These are phyloP conservation scores for Puccinellia tenuiflora DNA, from an alignment of 176 grass and related monocot species.

Conservation along the genomic window DNA sequence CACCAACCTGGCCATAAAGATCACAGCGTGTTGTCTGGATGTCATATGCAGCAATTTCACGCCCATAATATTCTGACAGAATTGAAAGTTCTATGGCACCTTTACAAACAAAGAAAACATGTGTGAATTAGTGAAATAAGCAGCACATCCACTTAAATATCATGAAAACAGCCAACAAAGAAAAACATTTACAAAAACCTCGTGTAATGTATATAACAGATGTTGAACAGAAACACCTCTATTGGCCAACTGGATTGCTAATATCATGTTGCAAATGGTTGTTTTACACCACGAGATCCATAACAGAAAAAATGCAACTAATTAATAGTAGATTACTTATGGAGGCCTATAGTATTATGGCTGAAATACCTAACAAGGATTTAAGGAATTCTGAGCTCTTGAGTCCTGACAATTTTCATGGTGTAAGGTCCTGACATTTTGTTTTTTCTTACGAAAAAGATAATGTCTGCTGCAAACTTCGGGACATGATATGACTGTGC, in stretches of 20 bases:
- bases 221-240: neutral
- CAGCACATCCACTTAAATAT: neutral
- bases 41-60: conserved; percentile 96
- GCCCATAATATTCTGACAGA: conserved; percentile 78
- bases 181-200: neutral
- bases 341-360: neutral
- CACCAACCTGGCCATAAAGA: conserved; percentile 87
- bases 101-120: conserved; percentile 25
- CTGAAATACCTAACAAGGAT: neutral
- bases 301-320: neutral
- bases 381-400: neutral
- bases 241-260: neutral
- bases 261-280: neutral
- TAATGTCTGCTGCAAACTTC: neutral
- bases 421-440: neutral
- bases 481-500: conserved; percentile 8
- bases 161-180: neutral
- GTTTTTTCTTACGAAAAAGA: neutral
- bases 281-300: neutral
- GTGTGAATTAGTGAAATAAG: neutral
- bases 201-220: neutral
- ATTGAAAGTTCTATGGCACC: conserved; percentile 94
- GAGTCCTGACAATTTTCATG: neutral
- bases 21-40: conserved; percentile 86
- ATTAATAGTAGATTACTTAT: neutral